Base-by-base conservation (phyloP, 192 early-diverging fungal genomes). In the Mortierella claussenii region DNA sequence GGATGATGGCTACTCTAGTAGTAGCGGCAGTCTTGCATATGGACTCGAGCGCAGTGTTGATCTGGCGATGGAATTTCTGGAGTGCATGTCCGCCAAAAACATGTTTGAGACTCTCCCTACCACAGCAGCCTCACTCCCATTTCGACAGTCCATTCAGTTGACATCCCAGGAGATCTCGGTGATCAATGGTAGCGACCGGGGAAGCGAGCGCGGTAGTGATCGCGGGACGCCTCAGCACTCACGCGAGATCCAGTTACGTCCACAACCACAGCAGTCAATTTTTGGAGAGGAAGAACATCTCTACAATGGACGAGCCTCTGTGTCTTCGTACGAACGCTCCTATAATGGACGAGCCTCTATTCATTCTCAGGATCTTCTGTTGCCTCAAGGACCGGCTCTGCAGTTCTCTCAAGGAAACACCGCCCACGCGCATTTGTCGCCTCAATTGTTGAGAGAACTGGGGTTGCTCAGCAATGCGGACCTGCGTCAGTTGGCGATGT, bases 381-480 rank as follows among this genome's bases (percentile, higher is more conserved):
- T 40, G 37, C 37, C 37, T 13, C 7, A 40, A 10, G 37, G 37
- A 40, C 37, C 37, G 13, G 37, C 37, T 10, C 37, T 40, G 7
- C 37, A 40, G 13, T 40, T 40, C 37, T 40, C 37, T 40, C 37
- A 40, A 40, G 37, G 37, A 40, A 40, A 40, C 13, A n/a, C 28
- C 32, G 26, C 5, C 21, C n/a, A 28, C 5, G 43, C 43, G 21
- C 27, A 15, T 13, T 23, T 13, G 17, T 26, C 26, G 17, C 44
- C 11, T 21, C 43, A 43, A 18, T 12, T 28, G 1, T 8, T 28
- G 4, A 8, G 26, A 44, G 18, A 32, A 2, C 18, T 59, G 30
- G 56, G 55, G 15, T 27, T 23, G 3, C 30, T 73, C 27, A 58
- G 61, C 2, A 52, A 33, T 0, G 46, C 61, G 7, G 69, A 73